Conservation (phyloP, 768 basidiomycete genomes). For the Sarcomyxa edulis region DNA sequence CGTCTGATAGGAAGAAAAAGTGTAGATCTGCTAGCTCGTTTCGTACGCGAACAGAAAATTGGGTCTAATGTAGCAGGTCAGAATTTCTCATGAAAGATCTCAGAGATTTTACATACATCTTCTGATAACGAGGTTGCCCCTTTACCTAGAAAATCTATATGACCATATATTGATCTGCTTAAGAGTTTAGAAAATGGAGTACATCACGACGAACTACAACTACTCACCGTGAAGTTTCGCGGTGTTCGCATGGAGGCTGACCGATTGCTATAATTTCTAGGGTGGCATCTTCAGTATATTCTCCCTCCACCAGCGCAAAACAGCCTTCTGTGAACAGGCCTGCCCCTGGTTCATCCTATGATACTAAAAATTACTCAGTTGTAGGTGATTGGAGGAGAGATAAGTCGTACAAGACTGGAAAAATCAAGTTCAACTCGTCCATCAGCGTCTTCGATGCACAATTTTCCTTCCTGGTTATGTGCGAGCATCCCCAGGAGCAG, state of each 20-base stretch:
- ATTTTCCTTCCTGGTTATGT: slow-evolving; percentile 83
- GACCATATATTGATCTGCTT: slow-evolving; percentile 84
- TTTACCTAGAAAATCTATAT: slow-evolving; percentile 95
- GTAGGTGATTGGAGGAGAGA: slow-evolving; percentile 10
- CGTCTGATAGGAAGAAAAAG: slow-evolving; percentile 93
- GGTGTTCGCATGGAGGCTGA: slow-evolving; percentile 92
- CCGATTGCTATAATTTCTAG: slow-evolving; percentile 91
- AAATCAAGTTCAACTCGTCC: slow-evolving; percentile 88
- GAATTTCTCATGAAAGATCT: background rate
- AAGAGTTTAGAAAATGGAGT: slow-evolving; percentile 9
- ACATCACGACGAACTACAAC: background rate
- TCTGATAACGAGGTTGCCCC: slow-evolving; percentile 87
- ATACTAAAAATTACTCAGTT: slow-evolving; percentile 11
- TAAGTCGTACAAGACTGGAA: slow-evolving; percentile 60
- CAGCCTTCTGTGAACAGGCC: slow-evolving; percentile 96
- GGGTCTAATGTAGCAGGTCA: slow-evolving; percentile 35
- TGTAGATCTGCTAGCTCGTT: slow-evolving; percentile 72
- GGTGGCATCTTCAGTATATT: slow-evolving; percentile 89
- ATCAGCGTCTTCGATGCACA: slow-evolving; percentile 92
- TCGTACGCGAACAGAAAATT: slow-evolving; percentile 56
- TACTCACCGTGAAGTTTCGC: slow-evolving; percentile 73
- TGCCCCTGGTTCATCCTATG: slow-evolving; percentile 83
- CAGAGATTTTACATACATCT: slow-evolving; percentile 54
- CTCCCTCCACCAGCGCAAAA: slow-evolving; percentile 92
- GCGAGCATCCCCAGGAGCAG: slow-evolving; percentile 90